Evolutionary conservation across 208 protist species (phyloP).

Genomic region (Phytomonas sp.): DNA sequence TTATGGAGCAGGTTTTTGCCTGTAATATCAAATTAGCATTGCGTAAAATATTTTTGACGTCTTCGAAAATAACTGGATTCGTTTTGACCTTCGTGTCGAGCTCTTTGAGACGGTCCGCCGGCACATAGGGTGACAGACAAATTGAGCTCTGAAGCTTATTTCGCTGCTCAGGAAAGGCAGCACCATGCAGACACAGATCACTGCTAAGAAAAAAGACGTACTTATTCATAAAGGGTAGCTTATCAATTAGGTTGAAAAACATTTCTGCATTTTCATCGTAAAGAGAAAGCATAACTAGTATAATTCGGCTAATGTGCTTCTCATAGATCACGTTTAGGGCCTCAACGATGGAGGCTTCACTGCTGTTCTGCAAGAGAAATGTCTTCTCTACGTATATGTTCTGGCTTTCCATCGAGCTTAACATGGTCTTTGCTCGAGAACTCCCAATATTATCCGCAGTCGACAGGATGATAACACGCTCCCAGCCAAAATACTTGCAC

Average conservation of each 20-base stretch:
- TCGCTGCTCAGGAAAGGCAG: constrained; percentile 22
- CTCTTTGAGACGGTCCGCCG: constrained; percentile 15
- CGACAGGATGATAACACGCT: constrained; percentile 71
- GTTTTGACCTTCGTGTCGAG: constrained; percentile 31
- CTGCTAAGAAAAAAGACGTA: constrained; percentile 71
- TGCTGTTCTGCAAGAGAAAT: constrained; percentile 34
- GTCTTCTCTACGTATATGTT: constrained; percentile 69
- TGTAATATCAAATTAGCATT: constrained; percentile 54
- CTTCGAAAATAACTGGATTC: constrained; percentile 18
- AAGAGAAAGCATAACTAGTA: constrained; percentile 41
- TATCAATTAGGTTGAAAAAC: constrained; percentile 57
- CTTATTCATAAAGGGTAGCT: constrained; percentile 50
- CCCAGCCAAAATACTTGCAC: constrained; percentile 67
- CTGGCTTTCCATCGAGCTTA: constrained; percentile 32
- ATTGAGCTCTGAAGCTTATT: constrained; percentile 69
- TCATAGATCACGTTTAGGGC: constrained; percentile 62
- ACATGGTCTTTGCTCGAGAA: constrained; percentile 31
- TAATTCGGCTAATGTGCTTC: constrained; percentile 53
- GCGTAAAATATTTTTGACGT: constrained; percentile 37
- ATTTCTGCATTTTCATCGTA: constrained; percentile 30
- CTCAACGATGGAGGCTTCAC: constrained; percentile 18
- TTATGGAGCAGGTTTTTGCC: constrained; percentile 34
- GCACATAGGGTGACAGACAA: constrained; percentile 58
- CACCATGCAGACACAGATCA: constrained; percentile 57
- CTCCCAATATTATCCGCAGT: constrained; percentile 51